phyloP scores from a whole-genome alignment of 129 eudicot genomes.

The Pseudognaphalium luteoalbum region DNA sequence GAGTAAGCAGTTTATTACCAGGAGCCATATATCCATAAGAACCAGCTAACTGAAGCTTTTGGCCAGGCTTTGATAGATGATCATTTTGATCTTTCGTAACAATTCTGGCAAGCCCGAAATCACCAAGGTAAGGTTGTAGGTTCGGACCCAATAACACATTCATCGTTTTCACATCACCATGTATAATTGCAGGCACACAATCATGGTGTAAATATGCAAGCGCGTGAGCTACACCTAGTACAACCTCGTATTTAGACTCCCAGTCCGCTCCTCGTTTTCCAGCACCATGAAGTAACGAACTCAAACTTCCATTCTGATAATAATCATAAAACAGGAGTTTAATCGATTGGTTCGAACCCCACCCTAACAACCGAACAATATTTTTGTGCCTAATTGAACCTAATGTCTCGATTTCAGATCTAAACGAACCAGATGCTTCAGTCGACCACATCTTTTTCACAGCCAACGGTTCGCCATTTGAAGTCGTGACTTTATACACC shows the following conservation, averaged over 20 bases:
- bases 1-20: conserved; percentile 41
- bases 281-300: conserved; percentile 92
- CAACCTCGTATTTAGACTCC: conserved; percentile 71
- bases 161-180: conserved; percentile 97
- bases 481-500: conserved; percentile 69
- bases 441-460: conserved; percentile 97
- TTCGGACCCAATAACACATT: conserved; percentile 76
- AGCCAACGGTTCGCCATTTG: conserved; percentile 74
- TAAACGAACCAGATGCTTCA: conserved; percentile 77
- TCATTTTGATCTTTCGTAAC: conserved; percentile 40
- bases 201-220: conserved; percentile 91
- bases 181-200: conserved; percentile 84
- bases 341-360: conserved; percentile 78
- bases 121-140: conserved; percentile 84
- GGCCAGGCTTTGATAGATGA: conserved; percentile 37
- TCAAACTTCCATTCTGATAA: conserved; percentile 88
- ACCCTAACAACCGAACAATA: conserved; percentile 82
- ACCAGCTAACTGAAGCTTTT: conserved; percentile 88
- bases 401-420: conserved; percentile 77
- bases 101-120: conserved; percentile 86
- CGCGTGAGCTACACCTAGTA: conserved; percentile 91
- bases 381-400: conserved; percentile 93
- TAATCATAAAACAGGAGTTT: conserved; percentile 89
- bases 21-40: conserved; percentile 99
- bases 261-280: conserved; percentile 82